phyloP scores from a whole-genome alignment of 23 red algal genomes.

The Pyropia haitanensis region DNA sequence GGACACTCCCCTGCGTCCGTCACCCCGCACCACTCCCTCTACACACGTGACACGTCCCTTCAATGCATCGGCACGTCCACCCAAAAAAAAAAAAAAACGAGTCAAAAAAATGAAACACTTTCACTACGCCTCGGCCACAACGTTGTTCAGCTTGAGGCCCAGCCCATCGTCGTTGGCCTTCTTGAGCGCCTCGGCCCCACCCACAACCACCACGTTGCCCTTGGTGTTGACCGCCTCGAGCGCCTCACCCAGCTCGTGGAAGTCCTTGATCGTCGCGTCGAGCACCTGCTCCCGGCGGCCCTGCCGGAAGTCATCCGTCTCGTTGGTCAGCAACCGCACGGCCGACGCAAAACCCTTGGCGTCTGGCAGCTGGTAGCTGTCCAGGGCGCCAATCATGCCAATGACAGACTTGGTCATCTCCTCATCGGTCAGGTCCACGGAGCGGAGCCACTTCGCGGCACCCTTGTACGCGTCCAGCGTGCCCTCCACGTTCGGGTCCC shows the following conservation, averaged over 20 bases:
- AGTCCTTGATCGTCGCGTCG: slow-evolving; percentile 52
- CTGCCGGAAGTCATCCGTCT: slow-evolving; percentile 86
- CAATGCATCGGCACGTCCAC: no score
- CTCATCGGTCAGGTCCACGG: slow-evolving; percentile 43
- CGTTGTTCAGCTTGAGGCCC: slow-evolving; percentile 17
- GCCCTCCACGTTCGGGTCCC: slow-evolving; percentile 79
- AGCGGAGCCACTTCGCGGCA: slow-evolving; percentile 35
- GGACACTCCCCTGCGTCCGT: no score
- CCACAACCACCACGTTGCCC: slow-evolving; percentile 80
- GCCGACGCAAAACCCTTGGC: slow-evolving; percentile 71
- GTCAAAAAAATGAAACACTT: no score
- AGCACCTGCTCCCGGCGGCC: slow-evolving; percentile 79
- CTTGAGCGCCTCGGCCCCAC: slow-evolving; percentile 64
- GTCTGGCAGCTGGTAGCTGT: slow-evolving; percentile 91
- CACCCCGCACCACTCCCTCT: no score
- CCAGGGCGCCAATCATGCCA: slow-evolving; percentile 95
- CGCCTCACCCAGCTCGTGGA: slow-evolving; percentile 68
- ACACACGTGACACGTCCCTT: no score
- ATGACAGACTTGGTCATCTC: slow-evolving; percentile 76
- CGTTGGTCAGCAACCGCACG: slow-evolving; percentile 49
- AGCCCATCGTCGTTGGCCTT: slow-evolving; percentile 63
- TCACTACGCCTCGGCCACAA: slow-evolving; percentile 7
- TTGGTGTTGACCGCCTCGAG: slow-evolving; percentile 24
- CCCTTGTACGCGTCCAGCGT: slow-evolving; percentile 79
- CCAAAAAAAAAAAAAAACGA: no score